Base-by-base conservation (phyloP, 2,329 filamentous ascomycete genomes). In the Cercospora nicotianae region DNA sequence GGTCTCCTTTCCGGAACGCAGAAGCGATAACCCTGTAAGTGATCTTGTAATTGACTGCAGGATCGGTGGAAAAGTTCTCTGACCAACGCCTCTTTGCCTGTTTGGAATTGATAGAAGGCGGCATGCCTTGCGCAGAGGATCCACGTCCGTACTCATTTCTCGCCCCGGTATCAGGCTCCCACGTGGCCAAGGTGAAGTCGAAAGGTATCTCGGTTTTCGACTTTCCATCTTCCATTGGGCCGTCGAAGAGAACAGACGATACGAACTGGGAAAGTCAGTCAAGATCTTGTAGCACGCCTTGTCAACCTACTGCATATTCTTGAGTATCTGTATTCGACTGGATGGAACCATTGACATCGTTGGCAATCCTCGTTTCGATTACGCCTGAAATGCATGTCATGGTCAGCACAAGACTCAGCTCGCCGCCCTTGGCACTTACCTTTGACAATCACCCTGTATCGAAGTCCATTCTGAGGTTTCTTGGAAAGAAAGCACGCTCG, bases 21-120 rank as follows among this genome's bases (percentile, higher is more conserved):
- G 66, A 65, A 3, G 68, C 66, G 48, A 62, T 65, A 16, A 70
- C 53, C 8, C 55, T 64, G 30, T 70, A 70, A 9, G 36, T 68
- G 30, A 70, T 64, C 5, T 62, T 39, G 23, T 68, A 70, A 5
- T 70, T 42, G 2, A 58, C 59, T 39, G 65, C 59, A 28, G 61
- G 33, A 1, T 39, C 65, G 9, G 63, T 16, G 31, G 68, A 66
- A 66, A 70, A 68, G n/a, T 55, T 57, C 28, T 67, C 61, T 10
- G 66, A 65, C 66, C 66, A 70, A n/a, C 62, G 63, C n/a, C 58
- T 58, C 16, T 42, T 48, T 9, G 28, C 39, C 3, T 64, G 26
- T n/a, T 65, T 70, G n/a, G 68, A 70, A 28, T 67, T 60, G 16
- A 68, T 12, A 20, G 68, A 66, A 39, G 68, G 68, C 8, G 67